These are phyloP conservation scores for Cryptococcus hybrid DNA, from an alignment of 1,284 basidiomycete genomes.

Conservation along the genomic window DNA sequence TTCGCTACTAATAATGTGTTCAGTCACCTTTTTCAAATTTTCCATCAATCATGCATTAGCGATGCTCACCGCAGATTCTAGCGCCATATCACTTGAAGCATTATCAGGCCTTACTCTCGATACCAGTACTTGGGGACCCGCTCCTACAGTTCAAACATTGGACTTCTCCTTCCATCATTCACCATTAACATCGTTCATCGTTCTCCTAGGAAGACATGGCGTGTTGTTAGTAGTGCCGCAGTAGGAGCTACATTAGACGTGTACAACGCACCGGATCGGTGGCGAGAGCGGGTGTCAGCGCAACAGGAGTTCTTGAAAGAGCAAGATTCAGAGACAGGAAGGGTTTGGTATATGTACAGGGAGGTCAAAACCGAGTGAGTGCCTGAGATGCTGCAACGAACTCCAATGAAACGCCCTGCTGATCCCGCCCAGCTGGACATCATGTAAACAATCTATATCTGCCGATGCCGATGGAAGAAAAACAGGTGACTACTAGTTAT, in stretches of 20 bases:
- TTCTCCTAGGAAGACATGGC: conserved; percentile 54
- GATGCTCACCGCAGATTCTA: conserved; percentile 57
- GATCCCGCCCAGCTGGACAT: neutral
- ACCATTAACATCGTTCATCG: conserved; percentile 30
- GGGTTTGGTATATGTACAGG: conserved; percentile 61
- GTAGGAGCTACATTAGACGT: conserved; percentile 65
- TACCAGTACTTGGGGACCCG: conserved; percentile 69
- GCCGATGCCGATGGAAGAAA: conserved; percentile 22
- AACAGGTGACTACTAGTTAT: neutral
- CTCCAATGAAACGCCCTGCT: neutral
- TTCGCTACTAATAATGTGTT: conserved; percentile 4
- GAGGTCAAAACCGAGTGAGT: conserved; percentile 17
- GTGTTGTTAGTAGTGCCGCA: conserved; percentile 61
- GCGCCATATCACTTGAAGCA: conserved; percentile 60
- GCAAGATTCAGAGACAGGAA: conserved; percentile 67
- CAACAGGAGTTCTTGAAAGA: conserved; percentile 68
- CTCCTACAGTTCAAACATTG: conserved; percentile 47
- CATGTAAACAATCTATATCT: conserved; percentile 34
- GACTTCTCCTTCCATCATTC: conserved; percentile 22
- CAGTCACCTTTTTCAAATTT: conserved; percentile 72
- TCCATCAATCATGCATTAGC: conserved; percentile 58
- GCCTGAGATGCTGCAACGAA: neutral
- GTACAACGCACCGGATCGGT: conserved; percentile 64
- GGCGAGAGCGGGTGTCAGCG: conserved; percentile 55
- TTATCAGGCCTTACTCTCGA: conserved; percentile 64